A percentile compares a stretch with the other conserved stretches of the same genome.
phyloP scores from a whole-genome alignment of 192 early-diverging fungal genomes.

The Paraglomus brasilianum region DNA sequence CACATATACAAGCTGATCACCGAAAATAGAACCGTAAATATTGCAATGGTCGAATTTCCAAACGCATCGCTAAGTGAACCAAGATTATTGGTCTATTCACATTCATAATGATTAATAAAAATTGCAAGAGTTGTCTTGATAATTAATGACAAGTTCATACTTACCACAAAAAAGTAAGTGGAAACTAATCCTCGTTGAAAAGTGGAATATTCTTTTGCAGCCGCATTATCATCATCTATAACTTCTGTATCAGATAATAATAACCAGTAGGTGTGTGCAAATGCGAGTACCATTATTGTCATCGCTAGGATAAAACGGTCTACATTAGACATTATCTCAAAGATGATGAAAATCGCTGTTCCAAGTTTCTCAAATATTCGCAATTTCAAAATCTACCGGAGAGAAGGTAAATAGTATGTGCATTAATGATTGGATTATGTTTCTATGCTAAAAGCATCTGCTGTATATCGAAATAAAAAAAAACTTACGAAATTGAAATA shows the following conservation, averaged over 20 bases:
- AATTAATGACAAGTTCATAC: neutral
- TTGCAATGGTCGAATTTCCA: neutral
- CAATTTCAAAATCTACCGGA: slow-evolving; percentile 4
- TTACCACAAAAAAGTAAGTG: slow-evolving; percentile 2
- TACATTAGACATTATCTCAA: slow-evolving; percentile 7
- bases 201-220: too few species aligned
- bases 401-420: too few species aligned
- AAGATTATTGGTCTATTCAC: neutral
- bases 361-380: slow-evolving; percentile 2
- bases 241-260: too few species aligned
- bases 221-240: too few species aligned
- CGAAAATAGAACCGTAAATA: slow-evolving; percentile 14
- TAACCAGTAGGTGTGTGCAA: neutral
- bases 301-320: neutral
- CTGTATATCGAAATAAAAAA: too few species aligned
- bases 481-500: slow-evolving; percentile 11
- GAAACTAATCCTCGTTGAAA: neutral
- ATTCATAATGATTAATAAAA: neutral
- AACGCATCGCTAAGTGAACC: neutral
- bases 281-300: neutral
- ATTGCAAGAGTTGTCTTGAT: neutral
- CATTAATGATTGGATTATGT: too few species aligned
- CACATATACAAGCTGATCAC: slow-evolving; percentile 10
- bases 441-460: too few species aligned
- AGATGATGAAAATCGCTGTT: neutral